Conservation (phyloP, 2,329 filamentous ascomycete species). For the Colletotrichum salicis region DNA sequence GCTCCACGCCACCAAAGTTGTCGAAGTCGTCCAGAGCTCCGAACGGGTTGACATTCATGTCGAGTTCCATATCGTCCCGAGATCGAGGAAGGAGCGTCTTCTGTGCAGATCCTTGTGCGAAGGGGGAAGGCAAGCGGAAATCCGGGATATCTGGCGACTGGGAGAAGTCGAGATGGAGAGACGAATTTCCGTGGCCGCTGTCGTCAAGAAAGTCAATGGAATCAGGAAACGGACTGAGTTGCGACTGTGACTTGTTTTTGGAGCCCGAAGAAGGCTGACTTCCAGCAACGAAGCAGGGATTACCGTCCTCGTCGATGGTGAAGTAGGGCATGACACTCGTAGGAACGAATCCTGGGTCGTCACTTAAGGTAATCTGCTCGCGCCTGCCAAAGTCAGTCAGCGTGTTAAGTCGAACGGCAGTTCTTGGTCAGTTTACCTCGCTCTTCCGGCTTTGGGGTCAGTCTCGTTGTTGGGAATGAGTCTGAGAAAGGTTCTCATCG, state of each 20-base stretch:
- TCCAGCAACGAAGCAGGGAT: slow-evolving; percentile 43
- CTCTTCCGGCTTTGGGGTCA: slow-evolving; percentile 76
- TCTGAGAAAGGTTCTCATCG: slow-evolving; percentile 76
- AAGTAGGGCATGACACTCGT: slow-evolving; percentile 71
- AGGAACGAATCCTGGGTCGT: slow-evolving; percentile 85
- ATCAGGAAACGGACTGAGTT: slow-evolving; percentile 53
- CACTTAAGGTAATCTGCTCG: slow-evolving; percentile 79
- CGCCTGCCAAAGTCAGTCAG: slow-evolving; percentile 74
- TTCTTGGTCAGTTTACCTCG: slow-evolving; percentile 66
- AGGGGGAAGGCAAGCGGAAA: slow-evolving; percentile 47
- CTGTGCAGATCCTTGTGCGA: slow-evolving; percentile 42
- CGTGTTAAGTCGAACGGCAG: slow-evolving; percentile 57
- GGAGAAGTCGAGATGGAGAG: slow-evolving; percentile 46
- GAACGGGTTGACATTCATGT: slow-evolving; percentile 44
- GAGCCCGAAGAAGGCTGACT: slow-evolving; percentile 48
- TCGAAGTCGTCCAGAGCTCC: slow-evolving; percentile 51
- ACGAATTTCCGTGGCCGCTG: slow-evolving; percentile 38
- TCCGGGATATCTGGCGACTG: slow-evolving; percentile 42
- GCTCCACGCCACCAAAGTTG: slow-evolving; percentile 52
- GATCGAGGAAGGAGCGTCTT: slow-evolving; percentile 35
- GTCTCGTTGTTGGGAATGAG: slow-evolving; percentile 67
- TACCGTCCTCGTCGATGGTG: slow-evolving; percentile 54
- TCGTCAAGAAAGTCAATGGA: background rate
- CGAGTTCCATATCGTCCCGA: slow-evolving; percentile 6
- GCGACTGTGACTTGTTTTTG: slow-evolving; percentile 48